Percentiles rank a stretch among this genome's conserved stretches.
phyloP scores from a whole-genome alignment of 2,329 filamentous ascomycete species.

The Scolecobasidium constrictum region DNA sequence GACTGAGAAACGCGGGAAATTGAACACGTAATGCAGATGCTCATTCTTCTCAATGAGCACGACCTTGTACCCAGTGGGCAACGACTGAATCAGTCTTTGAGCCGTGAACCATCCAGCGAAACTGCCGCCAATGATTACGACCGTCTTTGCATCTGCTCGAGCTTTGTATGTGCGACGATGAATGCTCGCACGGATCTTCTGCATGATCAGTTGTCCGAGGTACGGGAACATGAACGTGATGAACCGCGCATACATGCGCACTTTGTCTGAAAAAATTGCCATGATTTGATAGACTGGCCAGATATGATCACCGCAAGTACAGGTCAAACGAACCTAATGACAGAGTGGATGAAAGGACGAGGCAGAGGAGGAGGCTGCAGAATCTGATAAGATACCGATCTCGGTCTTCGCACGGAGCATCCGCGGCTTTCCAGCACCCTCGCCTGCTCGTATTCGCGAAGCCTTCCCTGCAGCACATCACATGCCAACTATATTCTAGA shows the following conservation, averaged over 20 bases:
- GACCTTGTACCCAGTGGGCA: slow-evolving; percentile 41
- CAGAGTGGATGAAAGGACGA: not conserved
- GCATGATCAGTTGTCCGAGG: not conserved
- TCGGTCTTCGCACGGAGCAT: too few species aligned
- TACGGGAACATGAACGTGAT: not conserved
- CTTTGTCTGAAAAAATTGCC: not conserved
- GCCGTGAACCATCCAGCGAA: slow-evolving; percentile 45
- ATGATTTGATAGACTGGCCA: too few species aligned
- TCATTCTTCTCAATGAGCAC: slow-evolving; percentile 49
- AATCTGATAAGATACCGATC: not conserved
- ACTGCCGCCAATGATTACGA: slow-evolving; percentile 47
- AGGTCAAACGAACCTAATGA: too few species aligned
- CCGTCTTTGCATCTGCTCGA: slow-evolving; percentile 25
- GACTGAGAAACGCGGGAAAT: slow-evolving; percentile 48
- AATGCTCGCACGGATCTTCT: not conserved
- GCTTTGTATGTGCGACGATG: slow-evolving; percentile 11
- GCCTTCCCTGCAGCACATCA: too few species aligned
- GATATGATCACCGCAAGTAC: too few species aligned
- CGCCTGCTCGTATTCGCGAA: too few species aligned
- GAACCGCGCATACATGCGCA: not conserved
- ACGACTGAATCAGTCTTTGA: slow-evolving; percentile 34
- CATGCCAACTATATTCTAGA: too few species aligned
- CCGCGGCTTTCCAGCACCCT: too few species aligned
- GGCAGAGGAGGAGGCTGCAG: not conserved
- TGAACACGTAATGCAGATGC: slow-evolving; percentile 52